Evolutionary conservation across 768 basidiomycete species (phyloP), one percentile per base, ranked within the genome.

Genomic region (Cantharellus anzutake): DNA sequence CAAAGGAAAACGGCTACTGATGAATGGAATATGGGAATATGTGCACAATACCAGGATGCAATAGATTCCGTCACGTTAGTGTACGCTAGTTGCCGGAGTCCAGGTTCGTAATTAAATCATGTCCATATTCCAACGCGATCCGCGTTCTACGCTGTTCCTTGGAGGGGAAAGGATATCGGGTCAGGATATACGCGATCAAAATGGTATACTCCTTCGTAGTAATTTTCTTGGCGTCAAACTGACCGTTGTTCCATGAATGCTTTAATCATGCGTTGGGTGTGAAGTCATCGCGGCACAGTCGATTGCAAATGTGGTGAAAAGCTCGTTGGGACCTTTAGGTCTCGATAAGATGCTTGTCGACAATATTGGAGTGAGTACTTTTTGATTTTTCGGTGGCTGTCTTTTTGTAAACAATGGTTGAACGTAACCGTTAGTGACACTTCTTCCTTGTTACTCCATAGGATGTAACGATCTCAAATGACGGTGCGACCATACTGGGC

Each of bases 381-480:
- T 41, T 52, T 29, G 41, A 42, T n/a, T 41, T 55, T 60, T 20
- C n/a, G n/a, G 42, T 38, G 1, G 20, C 20, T n/a, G 20, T 29
- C 20, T 29, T 29, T 29, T 29, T 29, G 20, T 29, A 29, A 29
- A 29, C 20, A 29, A 29, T 29, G 20, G 51, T 60, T 40, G 40
- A 16, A 42, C 11, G 11, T 5, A 2, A 4, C 56, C 37, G 16
- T 11, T n/a, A 55, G 35, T 63, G 59, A 60, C 64, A 59, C 40
- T 61, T 51, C 4, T 38, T 38, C 20, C 20, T 29, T 29, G 20
- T 29, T 41, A n/a, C 5, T 58, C 42, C 51, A 3, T 71, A 94
- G 91, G 96, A 99, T 78, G 93, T 98, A 38, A 98, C 96, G 39
- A 98, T 99, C 70, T 97, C 96, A 53, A 99, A 99, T 72, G 96